These are phyloP conservation scores for Fomitiporia mediterranea DNA, from an alignment of 1,284 basidiomycete species.

Conservation along the genomic window DNA sequence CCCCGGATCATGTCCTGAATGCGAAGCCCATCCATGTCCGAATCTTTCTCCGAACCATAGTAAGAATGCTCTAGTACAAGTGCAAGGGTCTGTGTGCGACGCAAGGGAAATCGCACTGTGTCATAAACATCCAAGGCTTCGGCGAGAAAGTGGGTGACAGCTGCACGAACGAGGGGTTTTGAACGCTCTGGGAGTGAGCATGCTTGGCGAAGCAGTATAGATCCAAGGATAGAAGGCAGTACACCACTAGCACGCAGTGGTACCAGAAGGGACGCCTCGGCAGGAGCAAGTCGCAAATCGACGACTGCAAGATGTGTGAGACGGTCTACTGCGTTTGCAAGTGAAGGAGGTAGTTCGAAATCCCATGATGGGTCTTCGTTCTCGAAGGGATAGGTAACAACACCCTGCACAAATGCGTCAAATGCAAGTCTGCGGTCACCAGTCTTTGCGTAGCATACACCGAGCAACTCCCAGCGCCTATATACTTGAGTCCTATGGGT, in stretches of 20 bases:
- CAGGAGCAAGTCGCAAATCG: slow-evolving; percentile 52
- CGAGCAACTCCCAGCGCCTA: slow-evolving; percentile 75
- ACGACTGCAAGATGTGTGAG: slow-evolving; percentile 59
- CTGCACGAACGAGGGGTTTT: slow-evolving; percentile 47
- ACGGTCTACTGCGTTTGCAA: slow-evolving; percentile 56
- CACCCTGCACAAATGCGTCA: slow-evolving; percentile 7
- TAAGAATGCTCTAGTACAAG: slow-evolving; percentile 50
- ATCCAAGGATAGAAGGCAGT: slow-evolving; percentile 37
- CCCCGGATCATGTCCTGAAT: slow-evolving; percentile 39
- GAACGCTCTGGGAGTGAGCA: slow-evolving; percentile 46
- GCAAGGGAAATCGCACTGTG: slow-evolving; percentile 43
- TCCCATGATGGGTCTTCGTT: slow-evolving; percentile 37
- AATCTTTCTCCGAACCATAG: slow-evolving; percentile 31
- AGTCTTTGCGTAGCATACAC: slow-evolving; percentile 67
- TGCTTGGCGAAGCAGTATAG: slow-evolving; percentile 58
- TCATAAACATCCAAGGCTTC: slow-evolving; percentile 48
- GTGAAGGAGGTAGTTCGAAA: slow-evolving; percentile 47
- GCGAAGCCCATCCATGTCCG: slow-evolving; percentile 25
- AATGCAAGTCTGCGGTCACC: slow-evolving; percentile 58
- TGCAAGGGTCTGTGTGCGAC: slow-evolving; percentile 49
- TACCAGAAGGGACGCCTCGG: slow-evolving; percentile 41
- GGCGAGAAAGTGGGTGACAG: slow-evolving; percentile 40
- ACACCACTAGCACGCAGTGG: slow-evolving; percentile 20
- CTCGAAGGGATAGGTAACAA: slow-evolving; percentile 41
- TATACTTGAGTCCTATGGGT: slow-evolving; percentile 59